These are phyloP conservation scores for Nemania serpens DNA, from an alignment of 2,329 filamentous ascomycete species.

Conservation along the genomic window DNA sequence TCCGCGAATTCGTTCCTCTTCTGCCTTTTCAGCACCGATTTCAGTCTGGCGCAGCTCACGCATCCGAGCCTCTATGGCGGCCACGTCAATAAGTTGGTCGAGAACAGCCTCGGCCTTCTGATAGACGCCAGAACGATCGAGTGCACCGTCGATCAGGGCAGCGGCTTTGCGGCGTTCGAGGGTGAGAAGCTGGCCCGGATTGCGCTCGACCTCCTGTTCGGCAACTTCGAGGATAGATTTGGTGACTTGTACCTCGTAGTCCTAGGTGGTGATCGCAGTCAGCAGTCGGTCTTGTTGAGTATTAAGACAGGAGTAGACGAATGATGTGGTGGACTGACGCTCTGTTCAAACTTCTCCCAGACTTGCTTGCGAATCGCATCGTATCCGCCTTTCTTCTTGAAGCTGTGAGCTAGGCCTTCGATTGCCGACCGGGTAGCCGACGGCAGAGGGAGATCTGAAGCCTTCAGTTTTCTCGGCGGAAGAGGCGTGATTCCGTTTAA, in stretches of 20 bases:
- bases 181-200: constrained; percentile 71
- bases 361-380: constrained; percentile 77
- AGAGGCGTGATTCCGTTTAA: constrained; percentile 29
- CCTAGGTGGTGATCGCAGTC: constrained; percentile 49
- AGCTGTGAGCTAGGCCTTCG: constrained; percentile 75
- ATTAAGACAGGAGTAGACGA: background rate
- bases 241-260: constrained; percentile 70
- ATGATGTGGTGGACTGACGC: constrained; percentile 53
- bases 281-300: constrained; percentile 5
- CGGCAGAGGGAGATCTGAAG: constrained; percentile 74
- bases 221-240: constrained; percentile 71
- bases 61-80: constrained; percentile 70
- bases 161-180: constrained; percentile 75
- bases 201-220: constrained; percentile 74
- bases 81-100: constrained; percentile 68
- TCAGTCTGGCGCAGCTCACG: constrained; percentile 69
- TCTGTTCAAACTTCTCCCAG: constrained; percentile 74
- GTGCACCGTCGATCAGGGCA: constrained; percentile 76
- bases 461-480: constrained; percentile 62
- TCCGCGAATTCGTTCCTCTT: constrained; percentile 66
- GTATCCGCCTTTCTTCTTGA: constrained; percentile 86
- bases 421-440: constrained; percentile 75
- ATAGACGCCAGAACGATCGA: constrained; percentile 78
- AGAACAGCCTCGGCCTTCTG: constrained; percentile 71
- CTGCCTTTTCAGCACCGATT: constrained; percentile 71